Conservation (phyloP, 2,329 filamentous ascomycete genomes). For the Diaporthe batatas region DNA sequence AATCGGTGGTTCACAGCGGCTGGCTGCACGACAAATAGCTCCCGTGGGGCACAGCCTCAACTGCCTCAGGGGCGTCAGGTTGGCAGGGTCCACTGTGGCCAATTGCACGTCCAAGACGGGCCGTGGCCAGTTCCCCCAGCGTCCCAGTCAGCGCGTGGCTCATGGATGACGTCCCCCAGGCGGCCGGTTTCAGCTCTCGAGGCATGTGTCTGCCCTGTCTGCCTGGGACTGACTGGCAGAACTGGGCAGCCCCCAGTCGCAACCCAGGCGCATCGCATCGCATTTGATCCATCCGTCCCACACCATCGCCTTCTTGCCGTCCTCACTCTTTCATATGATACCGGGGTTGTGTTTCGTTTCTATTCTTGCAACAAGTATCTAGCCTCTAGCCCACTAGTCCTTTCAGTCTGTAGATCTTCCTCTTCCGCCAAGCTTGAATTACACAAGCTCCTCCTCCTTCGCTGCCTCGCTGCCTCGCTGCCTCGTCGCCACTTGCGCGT, state of each 20-base stretch:
- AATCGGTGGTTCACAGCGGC: constrained; percentile 11
- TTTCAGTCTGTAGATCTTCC: constrained; percentile 16
- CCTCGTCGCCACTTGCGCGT: constrained; percentile 37
- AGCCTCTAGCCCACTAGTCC: too few species aligned
- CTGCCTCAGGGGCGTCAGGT: constrained; percentile 26
- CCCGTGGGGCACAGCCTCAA: constrained; percentile 34
- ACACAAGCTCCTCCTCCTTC: constrained; percentile 2
- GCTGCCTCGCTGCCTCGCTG: not conserved
- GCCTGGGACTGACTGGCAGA: not conserved
- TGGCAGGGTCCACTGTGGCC: constrained; percentile 29
- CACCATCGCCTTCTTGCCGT: not conserved
- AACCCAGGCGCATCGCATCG: constrained; percentile 6
- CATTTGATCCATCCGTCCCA: constrained; percentile 26
- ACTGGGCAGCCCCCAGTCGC: not conserved
- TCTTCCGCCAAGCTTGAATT: constrained; percentile 23
- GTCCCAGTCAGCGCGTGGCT: constrained; percentile 11
- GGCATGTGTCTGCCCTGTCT: constrained; percentile 7
- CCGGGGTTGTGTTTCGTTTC: constrained; percentile 30
- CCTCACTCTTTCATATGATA: constrained; percentile 25
- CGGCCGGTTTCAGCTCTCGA: constrained; percentile 21
- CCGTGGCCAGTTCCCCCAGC: not conserved
- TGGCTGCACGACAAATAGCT: constrained; percentile 11
- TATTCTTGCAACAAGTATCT: constrained; percentile 40
- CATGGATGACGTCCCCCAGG: constrained; percentile 25
- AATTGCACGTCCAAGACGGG: not conserved